phyloP scores from a whole-genome alignment of 2,329 filamentous ascomycete genomes.

The Cryphonectria naterciae region DNA sequence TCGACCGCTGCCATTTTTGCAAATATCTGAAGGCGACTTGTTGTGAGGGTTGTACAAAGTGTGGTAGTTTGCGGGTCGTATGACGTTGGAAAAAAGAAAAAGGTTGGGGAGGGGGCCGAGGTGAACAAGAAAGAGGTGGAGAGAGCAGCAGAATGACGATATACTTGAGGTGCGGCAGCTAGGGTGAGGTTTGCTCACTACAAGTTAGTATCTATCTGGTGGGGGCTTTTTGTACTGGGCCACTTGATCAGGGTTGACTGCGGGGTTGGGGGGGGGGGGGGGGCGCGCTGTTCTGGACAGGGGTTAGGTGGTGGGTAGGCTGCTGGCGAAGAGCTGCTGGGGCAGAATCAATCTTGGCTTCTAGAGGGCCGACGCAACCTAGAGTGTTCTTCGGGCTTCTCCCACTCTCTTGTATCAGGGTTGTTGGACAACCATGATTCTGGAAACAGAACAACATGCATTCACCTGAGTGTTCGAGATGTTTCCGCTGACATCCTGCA shows the following conservation, averaged over 20 bases:
- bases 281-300: neutral
- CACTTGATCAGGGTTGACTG: neutral
- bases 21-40: constrained; percentile 11
- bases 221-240: constrained; percentile 5
- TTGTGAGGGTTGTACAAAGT: neutral
- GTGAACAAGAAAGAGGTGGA: neutral
- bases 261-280: neutral
- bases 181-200: neutral
- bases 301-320: neutral
- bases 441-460: neutral
- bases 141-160: constrained; percentile 8
- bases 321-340: neutral
- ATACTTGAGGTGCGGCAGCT: constrained; percentile 6
- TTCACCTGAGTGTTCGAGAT: constrained; percentile 4
- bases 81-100: neutral
- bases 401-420: neutral
- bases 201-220: neutral
- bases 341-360: neutral
- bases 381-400: neutral
- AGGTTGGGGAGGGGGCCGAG: neutral
- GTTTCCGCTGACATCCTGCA: neutral
- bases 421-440: neutral
- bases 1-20: constrained; percentile 48
- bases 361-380: neutral
- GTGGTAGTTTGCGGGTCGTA: constrained; percentile 5